Evolutionary conservation across 192 early-diverging fungal genomes (phyloP), one percentile per base, ranked within the genome.

Genomic region (Podila horticola): DNA sequence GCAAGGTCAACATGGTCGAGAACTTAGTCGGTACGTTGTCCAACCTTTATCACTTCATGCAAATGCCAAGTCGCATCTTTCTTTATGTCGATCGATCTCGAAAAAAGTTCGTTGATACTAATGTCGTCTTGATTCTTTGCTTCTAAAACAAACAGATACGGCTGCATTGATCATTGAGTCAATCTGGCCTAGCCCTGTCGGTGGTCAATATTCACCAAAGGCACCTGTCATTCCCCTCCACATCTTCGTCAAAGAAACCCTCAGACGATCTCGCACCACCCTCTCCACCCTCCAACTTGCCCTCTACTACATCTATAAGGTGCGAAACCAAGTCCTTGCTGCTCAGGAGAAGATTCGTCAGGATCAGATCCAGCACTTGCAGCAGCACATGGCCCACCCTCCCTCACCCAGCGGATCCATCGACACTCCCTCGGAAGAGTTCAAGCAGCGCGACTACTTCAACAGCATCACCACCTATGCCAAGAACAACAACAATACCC

Each of bases 281-380:
- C 93, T 90, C 74, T 90, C 92, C 6, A 93, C 90, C 22, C 84
- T 94, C 34, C 92, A 94, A 70, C 86, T 92, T 38, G 87, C 92
- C 17, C 85, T 94, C 22, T 88, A 92, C 66, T 93, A 92, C 72
- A 74, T 93, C 50, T 84, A 92, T 74, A 88, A 90, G 55, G 74
- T 92, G 45, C 85, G 85, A 70, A 77, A 75, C 50, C 74, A 82
- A 15, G 84, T 87, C 34, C 48, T 84, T 60, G 84, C 74, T n/a
- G 71, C 73, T 6, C 83, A 72, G 67, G 71, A 75, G 66, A 74
- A 75, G 65, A 71, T 73, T 38, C 79, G 79, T 28, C 79, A 81
- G 33, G 83, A 70, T 59, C 69, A 74, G 41, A 70, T 69, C 60
- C 65, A 71, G 17, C 51, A 68, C 22, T 59, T 74, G 15, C 69